Base-by-base conservation (phyloP, 176 grass and related monocot genomes). In the Bothriochloa decipiens region DNA sequence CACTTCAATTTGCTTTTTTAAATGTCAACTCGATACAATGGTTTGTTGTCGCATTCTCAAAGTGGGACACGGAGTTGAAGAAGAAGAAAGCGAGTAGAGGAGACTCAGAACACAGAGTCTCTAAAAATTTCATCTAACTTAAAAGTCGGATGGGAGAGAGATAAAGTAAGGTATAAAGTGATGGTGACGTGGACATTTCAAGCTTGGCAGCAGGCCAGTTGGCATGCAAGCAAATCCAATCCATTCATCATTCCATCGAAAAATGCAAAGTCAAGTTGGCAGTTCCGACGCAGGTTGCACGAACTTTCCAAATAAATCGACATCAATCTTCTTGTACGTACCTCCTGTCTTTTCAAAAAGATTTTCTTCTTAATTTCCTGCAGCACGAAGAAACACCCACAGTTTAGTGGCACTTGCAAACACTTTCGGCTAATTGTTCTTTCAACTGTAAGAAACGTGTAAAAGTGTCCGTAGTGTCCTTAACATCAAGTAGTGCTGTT, bases 21-120 rank as follows among this genome's bases (percentile, higher is more conserved):
- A 50, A 28, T 39, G 43, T 74, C 33, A 68, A 9, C 40, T 22
- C 8, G 41, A 11, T 50, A 9, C 5, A 6, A 3, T 22, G 16
- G 3, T 50, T 33, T 28, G 33, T 20, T 26, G 58, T 14, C 66
- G 75, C 58, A 13, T 70, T 79, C 57, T 72, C 47, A 74, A 88
- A 88, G 43, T 83, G 58, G 69, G 68, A 88, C 81, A 88, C 87
- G 57, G 75, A 58, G 67, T 79, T 68, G 75, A 84, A 25, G 41
- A 39, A 55, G 67, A 67, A 65, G 3, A 13, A 26, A 27, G 43
- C 39, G 49, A 11, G 18, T 8, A 4, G 36, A 39, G 29, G 11
- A 49, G 40, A 77, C 11, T 12, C 11, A 8, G 12, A 39, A 29
- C 17, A 82, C 2, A 32, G 78, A 77, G 16, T 37, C 4, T 82